Percentiles rank a stretch among this genome's conserved stretches.
These are phyloP conservation scores for Ceraceosorus guamensis DNA, from an alignment of 1,284 basidiomycete genomes.

Conservation along the genomic window DNA sequence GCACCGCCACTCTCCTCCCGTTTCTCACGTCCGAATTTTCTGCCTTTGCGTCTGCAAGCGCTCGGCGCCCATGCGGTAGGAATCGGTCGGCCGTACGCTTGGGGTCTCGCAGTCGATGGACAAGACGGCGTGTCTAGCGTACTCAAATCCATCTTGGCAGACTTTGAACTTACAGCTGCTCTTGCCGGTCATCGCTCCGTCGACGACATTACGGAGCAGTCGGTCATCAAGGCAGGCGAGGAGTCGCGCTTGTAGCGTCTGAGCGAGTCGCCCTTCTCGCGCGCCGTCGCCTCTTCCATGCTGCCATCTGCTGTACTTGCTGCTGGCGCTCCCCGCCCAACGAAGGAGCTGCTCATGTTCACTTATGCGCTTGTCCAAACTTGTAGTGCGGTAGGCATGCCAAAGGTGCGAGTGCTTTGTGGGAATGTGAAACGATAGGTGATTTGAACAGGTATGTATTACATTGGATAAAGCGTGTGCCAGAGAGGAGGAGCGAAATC, in stretches of 20 bases:
- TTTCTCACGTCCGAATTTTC: not conserved
- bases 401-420: no score
- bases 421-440: no score
- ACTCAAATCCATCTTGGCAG: constrained; percentile 31
- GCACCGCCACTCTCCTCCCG: not conserved
- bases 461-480: no score
- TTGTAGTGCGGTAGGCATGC: no score
- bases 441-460: no score
- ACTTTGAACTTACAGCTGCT: constrained; percentile 24
- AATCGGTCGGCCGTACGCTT: constrained; percentile 39
- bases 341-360: no score
- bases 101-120: constrained; percentile 34
- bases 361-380: no score
- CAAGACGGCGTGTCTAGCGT: constrained; percentile 35
- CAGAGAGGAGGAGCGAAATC: no score
- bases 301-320: not conserved
- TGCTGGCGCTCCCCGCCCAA: no score
- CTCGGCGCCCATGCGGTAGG: constrained; percentile 41
- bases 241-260: constrained; percentile 1
- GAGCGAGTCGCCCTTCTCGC: not conserved
- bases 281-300: not conserved
- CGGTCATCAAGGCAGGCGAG: constrained; percentile 5
- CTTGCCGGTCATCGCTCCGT: constrained; percentile 6
- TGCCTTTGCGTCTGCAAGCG: not conserved
- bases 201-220: constrained; percentile 4